phyloP scores from a whole-genome alignment of 768 basidiomycete genomes.

The Mycena belliarum region DNA sequence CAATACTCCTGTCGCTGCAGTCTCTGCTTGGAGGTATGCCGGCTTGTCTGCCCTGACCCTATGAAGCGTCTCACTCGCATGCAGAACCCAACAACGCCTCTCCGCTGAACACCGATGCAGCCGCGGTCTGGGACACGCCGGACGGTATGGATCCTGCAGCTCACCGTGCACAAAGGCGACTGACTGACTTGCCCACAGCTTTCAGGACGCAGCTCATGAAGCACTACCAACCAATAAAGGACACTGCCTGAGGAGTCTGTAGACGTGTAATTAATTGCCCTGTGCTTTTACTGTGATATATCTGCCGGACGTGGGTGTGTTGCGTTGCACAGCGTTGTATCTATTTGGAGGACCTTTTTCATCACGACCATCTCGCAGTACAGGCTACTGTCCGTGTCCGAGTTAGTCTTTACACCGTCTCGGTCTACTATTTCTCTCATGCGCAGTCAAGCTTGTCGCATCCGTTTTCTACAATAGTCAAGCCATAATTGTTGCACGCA shows the following conservation, averaged over 20 bases:
- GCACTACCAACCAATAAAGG: conserved; percentile 61
- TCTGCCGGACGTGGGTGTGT: background rate
- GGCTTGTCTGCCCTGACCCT: background rate
- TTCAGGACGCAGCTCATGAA: conserved; percentile 74
- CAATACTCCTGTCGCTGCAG: conserved; percentile 84
- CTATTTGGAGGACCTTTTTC: conserved; percentile 9
- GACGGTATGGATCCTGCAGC: conserved; percentile 45
- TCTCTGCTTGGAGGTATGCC: conserved; percentile 77
- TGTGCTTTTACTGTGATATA: conserved; percentile 15
- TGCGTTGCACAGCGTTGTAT: conserved; percentile 1
- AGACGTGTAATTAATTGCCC: conserved; percentile 12
- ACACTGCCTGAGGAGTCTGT: conserved; percentile 27
- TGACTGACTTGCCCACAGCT: conserved; percentile 41
- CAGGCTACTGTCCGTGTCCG: conserved; percentile 14
- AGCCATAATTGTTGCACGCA: conserved; percentile 2
- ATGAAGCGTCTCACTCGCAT: background rate
- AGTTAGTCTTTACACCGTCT: background rate
- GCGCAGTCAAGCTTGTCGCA: background rate
- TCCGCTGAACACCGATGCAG: conserved; percentile 86
- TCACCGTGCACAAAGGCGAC: background rate
- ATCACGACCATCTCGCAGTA: conserved; percentile 3
- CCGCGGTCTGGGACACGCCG: conserved; percentile 74
- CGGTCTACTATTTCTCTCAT: background rate
- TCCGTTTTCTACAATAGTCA: background rate
- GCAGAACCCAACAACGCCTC: conserved; percentile 92